Base-by-base conservation (phyloP, 495 filamentous ascomycete genomes). In the Ascodesmis nigricans region DNA sequence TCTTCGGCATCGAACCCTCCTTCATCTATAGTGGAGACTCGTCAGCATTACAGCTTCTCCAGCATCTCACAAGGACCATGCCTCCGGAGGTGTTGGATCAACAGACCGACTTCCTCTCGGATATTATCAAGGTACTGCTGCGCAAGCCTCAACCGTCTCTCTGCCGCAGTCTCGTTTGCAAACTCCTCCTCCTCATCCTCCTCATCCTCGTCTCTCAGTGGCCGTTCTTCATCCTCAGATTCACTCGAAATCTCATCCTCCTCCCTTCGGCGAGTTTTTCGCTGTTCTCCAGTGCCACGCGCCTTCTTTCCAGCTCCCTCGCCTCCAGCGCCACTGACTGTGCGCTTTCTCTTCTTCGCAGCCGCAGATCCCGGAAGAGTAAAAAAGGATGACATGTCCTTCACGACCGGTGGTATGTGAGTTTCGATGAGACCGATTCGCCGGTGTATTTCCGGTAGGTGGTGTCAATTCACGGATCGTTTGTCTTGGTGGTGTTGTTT, bases 81-180 rank as follows among this genome's bases (percentile, higher is more conserved):
- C n/a, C n/a, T n/a, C n/a, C n/a, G n/a, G n/a, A n/a, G n/a, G n/a
- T n/a, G n/a, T n/a, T 11, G 9, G 17, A 25, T 6, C 18, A 19
- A 23, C 28, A 17, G 26, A 52, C 48, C 44, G 17, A 90, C 76
- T 50, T 93, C 82, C 32, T 76, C 65, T 31, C 71, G 64, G 33
- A 91, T 72, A 50, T 90, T 92, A 11, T 90, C 76, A 29, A 97
- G 62, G 53, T 95, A 95, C 42, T 78, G 73, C 58, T 93, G 80
- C 5, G 87, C 87, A 22, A 97, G 67, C 46, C 83, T 72, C 45
- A 91, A 54, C 38, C 87, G 67, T 53, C 78, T 72, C 47, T 91
- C 79, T 38, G 78, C 79, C 2, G 73, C 79, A 8, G 87, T 95
- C 56, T 93, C 90, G 14, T 36, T 34, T 18, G 43, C 44, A 16